Evolutionary conservation across 2,329 filamentous ascomycete genomes (phyloP), one percentile per base, ranked within the genome.

Genomic region (Fusarium denticulatum): DNA sequence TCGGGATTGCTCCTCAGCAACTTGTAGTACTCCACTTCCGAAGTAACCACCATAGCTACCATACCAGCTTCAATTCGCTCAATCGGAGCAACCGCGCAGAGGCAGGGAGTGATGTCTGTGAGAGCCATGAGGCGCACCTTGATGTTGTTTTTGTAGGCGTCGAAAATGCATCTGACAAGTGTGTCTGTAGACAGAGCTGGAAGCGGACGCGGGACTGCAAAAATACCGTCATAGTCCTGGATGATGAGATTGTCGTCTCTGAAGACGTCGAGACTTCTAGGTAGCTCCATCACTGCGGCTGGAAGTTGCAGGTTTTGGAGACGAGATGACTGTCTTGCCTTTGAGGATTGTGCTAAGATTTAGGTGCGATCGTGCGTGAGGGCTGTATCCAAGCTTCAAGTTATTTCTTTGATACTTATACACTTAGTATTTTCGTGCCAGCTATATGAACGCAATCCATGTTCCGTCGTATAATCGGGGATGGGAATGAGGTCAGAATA

Each of bases 391-490:
- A 52, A 6, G 30, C 5, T 34, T 52, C 15, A 12, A 4, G 13
- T 13, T 20, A 3, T 24, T 26, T 34, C 30, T 34, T 52, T 34
- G n/a, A 22, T 52, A 36, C 49, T 36, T 36, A 24, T 24, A 18
- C 7, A 14, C 18, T 22, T 15, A 3, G 8, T 13, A 3, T 6
- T 15, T 15, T 6, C 28, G 11, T 34, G 6, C 8, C 6, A 15
- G 30, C 2, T 24, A 20, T 24, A 20, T 4, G 30, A 50, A 30
- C n/a, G 4, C 11, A 14, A 0, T 20, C 13, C 2, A 11, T 26
- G n/a, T 52, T 8, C 49, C 3, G 4, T 20, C 0, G 3, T 11
- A 24, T 3, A 36, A 15, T 16, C 13, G 9, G 28, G 26, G 26
- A 28, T 28, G 26, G 26, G 26, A 28, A 28, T 28, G 26, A 28